Evolutionary conservation across 306 rosid genomes (phyloP).

Genomic region (Vigna nakashimae): DNA sequence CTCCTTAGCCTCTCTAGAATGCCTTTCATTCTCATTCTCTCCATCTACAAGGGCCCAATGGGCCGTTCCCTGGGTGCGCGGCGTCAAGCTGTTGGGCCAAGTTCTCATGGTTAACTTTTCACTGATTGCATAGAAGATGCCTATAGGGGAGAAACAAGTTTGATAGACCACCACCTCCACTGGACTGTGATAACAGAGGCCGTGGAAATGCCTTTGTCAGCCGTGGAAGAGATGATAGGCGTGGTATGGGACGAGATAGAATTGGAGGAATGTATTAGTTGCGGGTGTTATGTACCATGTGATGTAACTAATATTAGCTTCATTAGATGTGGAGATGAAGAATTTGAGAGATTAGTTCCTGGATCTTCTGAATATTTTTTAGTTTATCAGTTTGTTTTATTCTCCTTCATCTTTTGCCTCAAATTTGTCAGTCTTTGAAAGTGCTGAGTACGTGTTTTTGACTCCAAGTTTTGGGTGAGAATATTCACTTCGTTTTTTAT

Average conservation of each 20-base stretch:
- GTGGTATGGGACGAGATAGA: slow-evolving; percentile 70
- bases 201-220: slow-evolving; percentile 60
- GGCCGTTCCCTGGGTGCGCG: too few relatives aligned
- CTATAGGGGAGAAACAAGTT: slow-evolving; percentile 79
- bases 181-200: slow-evolving; percentile 72
- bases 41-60: too few relatives aligned
- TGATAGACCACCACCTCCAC: slow-evolving; percentile 68
- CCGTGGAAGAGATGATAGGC: slow-evolving; percentile 69
- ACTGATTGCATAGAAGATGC: slow-evolving; percentile 67
- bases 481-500: not conserved
- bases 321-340: slow-evolving; percentile 29
- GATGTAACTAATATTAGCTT: slow-evolving; percentile 29
- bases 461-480: not conserved
- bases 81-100: too few relatives aligned
- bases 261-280: slow-evolving; percentile 71
- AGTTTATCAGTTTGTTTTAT: slow-evolving; percentile 18
- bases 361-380: slow-evolving; percentile 8
- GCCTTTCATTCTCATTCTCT: too few relatives aligned
- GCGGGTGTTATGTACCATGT: slow-evolving; percentile 14
- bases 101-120: too few relatives aligned
- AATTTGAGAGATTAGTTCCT: slow-evolving; percentile 38
- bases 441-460: not conserved
- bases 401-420: not conserved
- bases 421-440: slow-evolving; percentile 19
- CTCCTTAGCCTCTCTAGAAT: too few relatives aligned